Percentiles rank a stretch among this genome's conserved stretches.
Evolutionary conservation across 768 basidiomycete genomes (phyloP).

Genomic region (Agrocybe praecox): DNA sequence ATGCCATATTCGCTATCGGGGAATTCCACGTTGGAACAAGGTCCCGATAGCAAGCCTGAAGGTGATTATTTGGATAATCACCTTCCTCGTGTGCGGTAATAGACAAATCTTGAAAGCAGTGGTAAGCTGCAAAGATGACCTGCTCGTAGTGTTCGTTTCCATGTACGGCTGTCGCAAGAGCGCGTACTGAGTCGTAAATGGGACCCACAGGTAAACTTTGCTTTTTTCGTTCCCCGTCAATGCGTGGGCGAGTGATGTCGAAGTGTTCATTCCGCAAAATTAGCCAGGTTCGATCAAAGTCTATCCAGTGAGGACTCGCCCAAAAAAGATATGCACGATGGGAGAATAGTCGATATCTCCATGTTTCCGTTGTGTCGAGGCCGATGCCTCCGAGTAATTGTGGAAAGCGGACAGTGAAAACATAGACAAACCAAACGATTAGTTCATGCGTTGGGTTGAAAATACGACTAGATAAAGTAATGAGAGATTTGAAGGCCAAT

Average conservation of each 20-base stretch:
- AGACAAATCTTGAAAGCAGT: constrained; percentile 18
- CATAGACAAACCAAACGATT: not conserved
- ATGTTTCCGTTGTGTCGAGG: not conserved
- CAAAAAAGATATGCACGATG: constrained; percentile 2
- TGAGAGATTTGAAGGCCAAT: constrained; percentile 6
- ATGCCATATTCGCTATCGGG: constrained; percentile 16
- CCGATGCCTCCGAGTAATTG: not conserved
- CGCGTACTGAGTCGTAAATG: constrained; percentile 12
- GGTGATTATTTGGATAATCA: constrained; percentile 10
- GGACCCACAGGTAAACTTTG: constrained; percentile 11
- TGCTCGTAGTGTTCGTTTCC: constrained; percentile 10
- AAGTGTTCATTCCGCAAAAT: constrained; percentile 19
- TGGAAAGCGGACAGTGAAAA: not conserved
- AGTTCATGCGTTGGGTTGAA: constrained; percentile 5
- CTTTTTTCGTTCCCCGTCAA: not conserved
- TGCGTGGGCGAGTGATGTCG: constrained; percentile 13
- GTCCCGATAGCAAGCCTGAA: constrained; percentile 17
- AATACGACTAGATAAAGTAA: constrained; percentile 1
- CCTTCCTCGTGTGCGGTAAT: constrained; percentile 9
- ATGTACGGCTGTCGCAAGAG: not conserved
- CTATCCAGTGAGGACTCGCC: constrained; percentile 13
- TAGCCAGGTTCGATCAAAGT: constrained; percentile 18
- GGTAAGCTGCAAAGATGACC: constrained; percentile 11
- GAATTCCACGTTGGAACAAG: constrained; percentile 18
- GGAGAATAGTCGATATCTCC: constrained; percentile 16